Base-by-base conservation (phyloP, 495 filamentous ascomycete species). In the Aspergillus leporis region DNA sequence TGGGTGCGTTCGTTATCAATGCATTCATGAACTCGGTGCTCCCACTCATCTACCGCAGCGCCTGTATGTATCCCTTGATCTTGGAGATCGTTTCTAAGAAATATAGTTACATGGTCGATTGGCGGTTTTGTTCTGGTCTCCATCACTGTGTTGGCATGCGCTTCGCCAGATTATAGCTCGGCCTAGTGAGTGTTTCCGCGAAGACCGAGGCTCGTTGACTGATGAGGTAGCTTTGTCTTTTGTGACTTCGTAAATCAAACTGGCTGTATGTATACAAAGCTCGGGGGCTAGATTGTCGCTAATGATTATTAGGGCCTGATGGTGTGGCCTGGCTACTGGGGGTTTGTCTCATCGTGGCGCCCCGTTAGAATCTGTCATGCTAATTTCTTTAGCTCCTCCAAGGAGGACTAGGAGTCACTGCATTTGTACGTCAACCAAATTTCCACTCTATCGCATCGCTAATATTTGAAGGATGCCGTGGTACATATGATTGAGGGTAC, bases 91-190 rank as follows among this genome's bases (percentile, higher is more conserved):
- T 5, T 36, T 5, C 68, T 66, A 50, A 70, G 22, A 8, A 0
- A 16, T 19, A 2, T n/a, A 71, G 68, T 91, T 56, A 74, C 81
- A 25, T 90, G 87, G 87, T 86, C 83, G 0, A 75, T 90, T 57
- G 66, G 76, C 6, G 87, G 87, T 0, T 87, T 90, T 61, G 75
- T 77, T 16, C 65, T 90, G 56, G 87, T 90, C n/a, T 85, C 73
- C 1, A 86, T 86, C 55, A 85, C 86, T 0, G 78, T 89, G 0
- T 72, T 90, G 22, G 79, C 84, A 4, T 85, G 79, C 53, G 78
- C 85, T 3, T 78, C 83, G 1, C 85, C 85, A 5, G 71, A 83
- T 46, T 89, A 83, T 64, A 81, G 82, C 49, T 79, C 78, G 30
- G 85, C 74, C 6, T 68, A 77, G 58, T 87, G 82, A 60, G 86